A percentile compares a stretch with the other conserved stretches of the same genome.
phyloP scores from a whole-genome alignment of 805 yeast genomes.

The Vanderwaltozyma tropicalis region DNA sequence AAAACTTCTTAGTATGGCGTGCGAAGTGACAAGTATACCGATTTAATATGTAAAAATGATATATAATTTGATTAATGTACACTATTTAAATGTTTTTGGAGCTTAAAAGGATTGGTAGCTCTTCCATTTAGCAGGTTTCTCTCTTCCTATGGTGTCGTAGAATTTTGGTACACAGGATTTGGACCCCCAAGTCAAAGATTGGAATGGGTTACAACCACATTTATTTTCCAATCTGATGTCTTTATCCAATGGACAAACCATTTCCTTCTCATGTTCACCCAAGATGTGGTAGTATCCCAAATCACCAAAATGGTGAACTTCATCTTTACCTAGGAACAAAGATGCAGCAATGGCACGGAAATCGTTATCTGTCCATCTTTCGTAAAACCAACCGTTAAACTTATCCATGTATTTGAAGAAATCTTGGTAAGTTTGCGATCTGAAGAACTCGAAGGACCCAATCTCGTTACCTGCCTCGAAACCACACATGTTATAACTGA shows the following conservation, averaged over 20 bases:
- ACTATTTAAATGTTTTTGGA: no score
- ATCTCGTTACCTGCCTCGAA: conserved; percentile 85
- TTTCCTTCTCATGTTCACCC: conserved; percentile 49
- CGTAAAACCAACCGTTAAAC: conserved; percentile 75
- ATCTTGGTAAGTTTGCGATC: conserved; percentile 51
- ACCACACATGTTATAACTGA: conserved; percentile 53
- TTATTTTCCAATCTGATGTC: conserved; percentile 2
- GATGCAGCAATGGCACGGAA: conserved; percentile 67
- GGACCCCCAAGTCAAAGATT: conserved; percentile 1
- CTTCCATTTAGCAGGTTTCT: conserved; percentile 2
- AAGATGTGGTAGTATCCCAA: conserved; percentile 57
- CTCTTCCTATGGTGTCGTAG: conserved; percentile 1
- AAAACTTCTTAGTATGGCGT: no score
- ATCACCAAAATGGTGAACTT: conserved; percentile 76
- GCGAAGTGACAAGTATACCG: neutral
- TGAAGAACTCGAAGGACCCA: conserved; percentile 70
- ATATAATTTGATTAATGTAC: no score
- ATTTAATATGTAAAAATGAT: neutral
- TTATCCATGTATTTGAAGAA: conserved; percentile 56
- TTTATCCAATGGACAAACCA: conserved; percentile 47
- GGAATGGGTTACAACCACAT: conserved; percentile 3
- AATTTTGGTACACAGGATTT: conserved; percentile 3
- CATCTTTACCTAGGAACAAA: conserved; percentile 53
- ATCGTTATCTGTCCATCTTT: conserved; percentile 90
- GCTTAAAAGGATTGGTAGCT: neutral